Evolutionary conservation across 371 early-diverging fungal species (phyloP), one percentile per base, ranked within the genome.

Genomic region (Choanephora cucurbitarum): DNA sequence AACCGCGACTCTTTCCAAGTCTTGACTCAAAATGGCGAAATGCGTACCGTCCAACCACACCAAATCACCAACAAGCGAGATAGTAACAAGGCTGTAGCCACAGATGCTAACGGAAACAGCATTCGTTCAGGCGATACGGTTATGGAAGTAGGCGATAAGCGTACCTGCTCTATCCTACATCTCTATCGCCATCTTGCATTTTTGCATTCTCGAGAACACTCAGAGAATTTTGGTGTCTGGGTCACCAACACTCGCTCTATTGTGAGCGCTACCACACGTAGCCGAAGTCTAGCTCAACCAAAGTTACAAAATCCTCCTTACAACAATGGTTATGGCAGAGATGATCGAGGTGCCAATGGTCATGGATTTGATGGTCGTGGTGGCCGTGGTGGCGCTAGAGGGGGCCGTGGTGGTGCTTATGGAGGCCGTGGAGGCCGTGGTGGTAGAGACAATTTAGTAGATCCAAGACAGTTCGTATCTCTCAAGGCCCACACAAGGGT

Each of bases 401-500:
- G 79, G 4, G 62, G 62, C 3, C 82, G 86, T n/a, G 79, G 84
- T 34, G 84, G 84, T 7, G 10, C 85, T 89, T 28, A 79, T 84
- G 44, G 90, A 28, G 28, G 28, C 28, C 28, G 92, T n/a, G 79
- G 87, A 28, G 81, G 87, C 21, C 73, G 82, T n/a, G 87, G 87
- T 11, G 80, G 89, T 4, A 79, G 89, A 31, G 95, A 99, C 68
- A 91, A 89, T 22, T 64, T 97, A 32, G 72, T 97, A n/a, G n/a
- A 10, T 86, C 88, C 44, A 90, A 93, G 66, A 93, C 93, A 0
- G 99, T 99, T 0, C 86, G 85, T 34, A 91, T 98, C 47, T 85
- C 82, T 4, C 81, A 87, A 42, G 99, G 99, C 7, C 91, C 93
- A 14, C 96, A 92, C 80, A 99, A 99, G 72, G 99, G 99, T 11